A percentile compares a stretch with the other conserved stretches of the same genome.
Evolutionary conservation across 2,329 filamentous ascomycete species (phyloP).

Genomic region (Colletotrichum lentis): DNA sequence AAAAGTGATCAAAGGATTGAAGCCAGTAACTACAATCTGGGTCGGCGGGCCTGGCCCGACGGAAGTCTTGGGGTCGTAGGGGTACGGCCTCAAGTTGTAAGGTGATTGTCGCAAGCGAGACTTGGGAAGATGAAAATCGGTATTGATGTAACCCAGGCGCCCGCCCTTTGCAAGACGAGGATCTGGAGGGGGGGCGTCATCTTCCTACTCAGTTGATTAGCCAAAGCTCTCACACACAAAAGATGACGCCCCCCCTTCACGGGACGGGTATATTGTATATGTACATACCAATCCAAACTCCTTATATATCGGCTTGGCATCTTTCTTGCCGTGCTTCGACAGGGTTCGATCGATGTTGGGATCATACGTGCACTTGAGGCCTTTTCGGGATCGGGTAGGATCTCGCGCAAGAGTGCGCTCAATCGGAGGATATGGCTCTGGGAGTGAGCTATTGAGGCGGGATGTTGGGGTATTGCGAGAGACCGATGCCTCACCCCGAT

Average conservation of each 20-base stretch:
- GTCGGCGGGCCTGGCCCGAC: constrained; percentile 88
- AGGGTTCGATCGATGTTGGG: constrained; percentile 62
- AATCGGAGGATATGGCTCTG: constrained; percentile 45
- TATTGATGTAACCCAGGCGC: constrained; percentile 71
- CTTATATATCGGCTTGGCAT: constrained; percentile 67
- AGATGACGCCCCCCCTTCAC: constrained; percentile 69
- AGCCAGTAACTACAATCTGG: constrained; percentile 93
- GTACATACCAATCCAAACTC: constrained; percentile 73
- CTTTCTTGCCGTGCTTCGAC: constrained; percentile 62
- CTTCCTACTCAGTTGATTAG: constrained; percentile 74
- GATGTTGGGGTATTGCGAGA: constrained; percentile 44
- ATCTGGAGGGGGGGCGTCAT: constrained; percentile 81
- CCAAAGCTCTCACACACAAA: constrained; percentile 59
- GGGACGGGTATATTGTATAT: constrained; percentile 50
- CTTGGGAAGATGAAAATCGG: constrained; percentile 74
- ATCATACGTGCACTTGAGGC: constrained; percentile 68
- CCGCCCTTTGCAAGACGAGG: constrained; percentile 80
- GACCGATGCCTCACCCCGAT: constrained; percentile 44
- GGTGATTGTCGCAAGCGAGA: constrained; percentile 75
- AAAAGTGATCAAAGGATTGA: constrained; percentile 87
- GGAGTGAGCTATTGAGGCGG: constrained; percentile 46
- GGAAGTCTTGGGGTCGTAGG: constrained; percentile 82
- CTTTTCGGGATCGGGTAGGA: constrained; percentile 61
- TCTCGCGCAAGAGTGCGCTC: constrained; percentile 66
- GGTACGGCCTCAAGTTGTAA: constrained; percentile 82